Evolutionary conservation across 768 basidiomycete species (phyloP), one percentile per base, ranked within the genome.

Genomic region (Pleurotus tuoliensis): DNA sequence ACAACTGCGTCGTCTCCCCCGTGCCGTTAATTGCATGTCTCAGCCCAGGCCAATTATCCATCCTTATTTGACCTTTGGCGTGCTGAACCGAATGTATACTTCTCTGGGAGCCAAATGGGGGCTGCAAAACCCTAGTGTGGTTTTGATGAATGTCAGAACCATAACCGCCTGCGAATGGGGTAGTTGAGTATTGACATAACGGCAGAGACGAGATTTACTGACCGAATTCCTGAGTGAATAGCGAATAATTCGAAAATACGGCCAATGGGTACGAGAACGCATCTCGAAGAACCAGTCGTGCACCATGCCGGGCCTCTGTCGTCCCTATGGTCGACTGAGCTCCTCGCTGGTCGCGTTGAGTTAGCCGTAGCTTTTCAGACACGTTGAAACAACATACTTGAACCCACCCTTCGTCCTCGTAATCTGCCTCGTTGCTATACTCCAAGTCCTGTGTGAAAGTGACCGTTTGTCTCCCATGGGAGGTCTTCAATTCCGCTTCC

Each of bases 341-440:
- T 4, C 81, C 74, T 58, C 75, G 77, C 82, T 84, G 48, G 13
- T 24, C 50, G 30, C 4, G 41, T 18, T 16, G n/a, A 22, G 12
- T 38, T 16, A 41, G 48, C 37, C 38, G 43, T 11, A 39, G n/a
- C n/a, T 39, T 20, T 12, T 1, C 24, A 25, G 11, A 43, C 45
- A 20, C 9, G 13, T 12, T 39, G 12, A 58, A 2, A 43, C 18
- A n/a, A 48, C 20, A 25, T 56, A 69, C 69, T 64, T 69, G 68
- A 11, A 69, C 47, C 71, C 67, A 70, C 5, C 75, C 64, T 47
- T 79, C 62, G 54, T 83, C 62, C 38, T 75, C 65, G 59, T 82
- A 86, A 48, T 71, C 69, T 58, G 83, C 83, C 7, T 70, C 72
- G 60, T 86, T 86, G 45, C 65, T 66, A 61, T 74, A 86, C 37